Conservation (phyloP, 129 eudicot genomes). For the Centrapalus pauciflorus region DNA sequence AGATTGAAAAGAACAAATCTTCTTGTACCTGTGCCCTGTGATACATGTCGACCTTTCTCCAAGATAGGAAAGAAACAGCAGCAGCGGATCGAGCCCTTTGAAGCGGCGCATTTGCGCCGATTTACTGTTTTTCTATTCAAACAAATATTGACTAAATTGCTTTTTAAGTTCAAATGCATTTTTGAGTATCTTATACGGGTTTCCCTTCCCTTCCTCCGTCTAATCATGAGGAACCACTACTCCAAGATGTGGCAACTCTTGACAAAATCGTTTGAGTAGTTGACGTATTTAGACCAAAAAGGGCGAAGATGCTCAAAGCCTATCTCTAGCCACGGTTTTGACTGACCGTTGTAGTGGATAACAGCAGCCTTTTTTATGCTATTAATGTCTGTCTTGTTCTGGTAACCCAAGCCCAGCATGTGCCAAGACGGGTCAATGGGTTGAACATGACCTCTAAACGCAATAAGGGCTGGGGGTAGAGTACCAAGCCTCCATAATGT, state of each 20-base stretch:
- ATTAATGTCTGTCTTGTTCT: slow-evolving; percentile 63
- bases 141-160: slow-evolving; percentile 23
- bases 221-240: no score
- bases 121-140: slow-evolving; percentile 19
- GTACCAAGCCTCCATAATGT: slow-evolving; percentile 96
- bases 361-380: slow-evolving; percentile 81
- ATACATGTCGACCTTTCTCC: slow-evolving; percentile 6
- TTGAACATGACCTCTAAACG: slow-evolving; percentile 77
- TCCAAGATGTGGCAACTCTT: slow-evolving; percentile 82
- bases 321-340: slow-evolving; percentile 94
- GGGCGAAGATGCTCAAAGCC: slow-evolving; percentile 98
- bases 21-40: slow-evolving; percentile 3
- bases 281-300: slow-evolving; percentile 85
- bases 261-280: slow-evolving; percentile 79
- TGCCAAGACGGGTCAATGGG: slow-evolving; percentile 95
- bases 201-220: no score
- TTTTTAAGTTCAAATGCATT: no score
- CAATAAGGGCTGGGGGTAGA: slow-evolving; percentile 91
- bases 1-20: slow-evolving; percentile 14
- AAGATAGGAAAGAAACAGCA: background rate
- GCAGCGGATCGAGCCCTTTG: slow-evolving; percentile 4
- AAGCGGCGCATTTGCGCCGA: background rate
- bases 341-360: slow-evolving; percentile 96
- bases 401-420: slow-evolving; percentile 96
- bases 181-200: no score